phyloP scores from a whole-genome alignment of 2,329 filamentous ascomycete species.

The Paraphaeosphaeria minitans region DNA sequence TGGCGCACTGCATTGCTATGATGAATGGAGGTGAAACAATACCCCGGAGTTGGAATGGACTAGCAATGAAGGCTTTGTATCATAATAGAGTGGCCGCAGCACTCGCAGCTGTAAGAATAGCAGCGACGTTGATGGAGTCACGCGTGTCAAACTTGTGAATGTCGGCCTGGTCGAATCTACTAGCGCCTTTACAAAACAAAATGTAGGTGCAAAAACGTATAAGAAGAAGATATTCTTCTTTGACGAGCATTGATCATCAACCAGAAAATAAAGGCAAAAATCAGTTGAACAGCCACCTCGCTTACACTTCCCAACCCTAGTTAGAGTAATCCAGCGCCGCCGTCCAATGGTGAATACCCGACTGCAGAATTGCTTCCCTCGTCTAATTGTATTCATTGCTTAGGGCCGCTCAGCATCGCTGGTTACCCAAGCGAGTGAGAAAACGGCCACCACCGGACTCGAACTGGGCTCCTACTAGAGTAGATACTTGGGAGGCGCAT shows the following conservation, averaged over 20 bases:
- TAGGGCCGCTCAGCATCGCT: slow-evolving; percentile 49
- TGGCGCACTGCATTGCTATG: slow-evolving; percentile 22
- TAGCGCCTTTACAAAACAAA: too few species aligned
- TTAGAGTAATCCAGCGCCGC: slow-evolving; percentile 49
- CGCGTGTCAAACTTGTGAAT: not conserved
- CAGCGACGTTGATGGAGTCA: not conserved
- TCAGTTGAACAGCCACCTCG: slow-evolving; percentile 46
- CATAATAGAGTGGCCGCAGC: slow-evolving; percentile 4
- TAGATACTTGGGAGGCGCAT: slow-evolving; percentile 32
- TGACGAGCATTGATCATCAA: too few species aligned
- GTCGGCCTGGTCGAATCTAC: not conserved
- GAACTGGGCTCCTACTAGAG: slow-evolving; percentile 49
- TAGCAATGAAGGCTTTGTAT: slow-evolving; percentile 14
- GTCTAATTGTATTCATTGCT: slow-evolving; percentile 50
- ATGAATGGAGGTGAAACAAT: slow-evolving; percentile 17
- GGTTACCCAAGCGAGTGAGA: slow-evolving; percentile 49
- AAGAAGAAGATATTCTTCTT: too few species aligned
- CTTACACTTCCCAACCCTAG: slow-evolving; percentile 42
- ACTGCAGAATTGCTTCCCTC: slow-evolving; percentile 52
- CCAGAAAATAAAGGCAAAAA: slow-evolving; percentile 31
- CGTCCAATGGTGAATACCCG: slow-evolving; percentile 48
- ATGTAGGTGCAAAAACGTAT: not conserved
- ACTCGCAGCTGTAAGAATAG: slow-evolving; percentile 19
- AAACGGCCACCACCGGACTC: slow-evolving; percentile 47
- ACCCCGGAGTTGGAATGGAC: slow-evolving; percentile 18